These are phyloP conservation scores for Euphorbia schlechtendalii DNA, from an alignment of 441 rosid genomes.

Conservation along the genomic window DNA sequence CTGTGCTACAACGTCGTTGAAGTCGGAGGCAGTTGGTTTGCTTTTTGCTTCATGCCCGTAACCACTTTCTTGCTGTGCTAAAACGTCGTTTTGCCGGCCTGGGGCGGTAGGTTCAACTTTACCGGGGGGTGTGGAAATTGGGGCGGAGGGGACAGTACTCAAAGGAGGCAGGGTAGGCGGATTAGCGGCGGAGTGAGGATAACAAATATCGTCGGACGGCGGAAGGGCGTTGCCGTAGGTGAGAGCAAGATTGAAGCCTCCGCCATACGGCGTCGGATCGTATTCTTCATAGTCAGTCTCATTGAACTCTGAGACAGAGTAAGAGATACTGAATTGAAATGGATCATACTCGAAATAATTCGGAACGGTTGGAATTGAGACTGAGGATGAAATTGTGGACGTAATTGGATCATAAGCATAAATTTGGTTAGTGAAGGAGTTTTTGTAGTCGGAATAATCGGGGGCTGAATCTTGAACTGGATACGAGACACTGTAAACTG, in stretches of 20 bases:
- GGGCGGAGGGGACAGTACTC: slow-evolving; percentile 27
- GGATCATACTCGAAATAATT: slow-evolving; percentile 31
- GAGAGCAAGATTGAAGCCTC: slow-evolving; percentile 53
- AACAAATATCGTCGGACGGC: slow-evolving; percentile 50
- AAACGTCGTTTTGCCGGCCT: not conserved
- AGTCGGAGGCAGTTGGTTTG: slow-evolving; percentile 2
- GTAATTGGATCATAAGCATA: slow-evolving; percentile 13
- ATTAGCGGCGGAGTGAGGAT: slow-evolving; percentile 35
- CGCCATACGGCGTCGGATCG: slow-evolving; percentile 69
- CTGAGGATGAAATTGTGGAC: slow-evolving; percentile 32
- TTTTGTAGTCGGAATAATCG: slow-evolving; percentile 15
- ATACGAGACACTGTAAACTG: slow-evolving; percentile 17
- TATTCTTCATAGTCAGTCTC: slow-evolving; percentile 51
- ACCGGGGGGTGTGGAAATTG: slow-evolving; percentile 14
- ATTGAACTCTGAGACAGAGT: slow-evolving; percentile 36
- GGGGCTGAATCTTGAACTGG: slow-evolving; percentile 14
- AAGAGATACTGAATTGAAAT: slow-evolving; percentile 33
- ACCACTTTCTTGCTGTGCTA: slow-evolving; percentile 6
- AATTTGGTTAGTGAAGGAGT: not conserved
- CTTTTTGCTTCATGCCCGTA: slow-evolving; percentile 3
- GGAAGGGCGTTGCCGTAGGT: slow-evolving; percentile 65
- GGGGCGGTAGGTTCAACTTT: not conserved
- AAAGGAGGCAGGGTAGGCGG: slow-evolving; percentile 13
- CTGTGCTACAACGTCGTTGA: not conserved
- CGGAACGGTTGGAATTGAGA: slow-evolving; percentile 37